phyloP scores from a whole-genome alignment of 1,284 basidiomycete species.

The Hypsizygus ulmarius region DNA sequence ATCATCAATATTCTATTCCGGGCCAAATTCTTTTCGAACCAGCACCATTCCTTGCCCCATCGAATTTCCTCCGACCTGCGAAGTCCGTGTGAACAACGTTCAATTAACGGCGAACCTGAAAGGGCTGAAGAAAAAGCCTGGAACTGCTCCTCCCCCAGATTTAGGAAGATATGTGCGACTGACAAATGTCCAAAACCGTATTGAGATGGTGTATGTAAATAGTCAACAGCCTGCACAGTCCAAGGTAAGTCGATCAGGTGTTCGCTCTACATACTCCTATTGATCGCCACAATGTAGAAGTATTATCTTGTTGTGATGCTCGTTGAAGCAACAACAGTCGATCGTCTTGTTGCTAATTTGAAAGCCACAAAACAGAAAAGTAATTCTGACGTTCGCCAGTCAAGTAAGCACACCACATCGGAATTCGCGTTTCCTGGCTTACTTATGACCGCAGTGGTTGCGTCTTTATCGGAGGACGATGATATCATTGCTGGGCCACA shows the following conservation, averaged over 20 bases:
- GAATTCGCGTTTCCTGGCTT: not conserved
- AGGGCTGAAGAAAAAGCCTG: slow-evolving; percentile 95
- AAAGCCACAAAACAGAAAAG: slow-evolving; percentile 64
- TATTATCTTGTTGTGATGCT: slow-evolving; percentile 84
- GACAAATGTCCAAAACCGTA: slow-evolving; percentile 53
- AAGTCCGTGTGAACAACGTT: slow-evolving; percentile 80
- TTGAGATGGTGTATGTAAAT: slow-evolving; percentile 91
- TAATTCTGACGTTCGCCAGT: slow-evolving; percentile 63
- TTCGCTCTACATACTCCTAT: not conserved
- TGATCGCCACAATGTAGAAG: slow-evolving; percentile 55
- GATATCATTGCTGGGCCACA: slow-evolving; percentile 87
- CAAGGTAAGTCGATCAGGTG: slow-evolving; percentile 50
- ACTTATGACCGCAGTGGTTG: slow-evolving; percentile 49
- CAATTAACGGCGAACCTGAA: slow-evolving; percentile 78
- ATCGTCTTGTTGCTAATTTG: slow-evolving; percentile 64
- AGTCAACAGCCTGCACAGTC: slow-evolving; percentile 72
- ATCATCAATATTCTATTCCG: slow-evolving; percentile 78
- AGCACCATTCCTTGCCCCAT: slow-evolving; percentile 62
- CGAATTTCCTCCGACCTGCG: slow-evolving; percentile 90
- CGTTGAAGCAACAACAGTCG: slow-evolving; percentile 70
- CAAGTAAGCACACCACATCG: slow-evolving; percentile 47
- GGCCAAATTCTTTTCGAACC: slow-evolving; percentile 50
- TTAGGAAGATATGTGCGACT: slow-evolving; percentile 61
- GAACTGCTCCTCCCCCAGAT: slow-evolving; percentile 90
- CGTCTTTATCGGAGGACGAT: slow-evolving; percentile 68